Evolutionary conservation across 2,329 filamentous ascomycete species (phyloP).

Genomic region (Neurospora sp.): DNA sequence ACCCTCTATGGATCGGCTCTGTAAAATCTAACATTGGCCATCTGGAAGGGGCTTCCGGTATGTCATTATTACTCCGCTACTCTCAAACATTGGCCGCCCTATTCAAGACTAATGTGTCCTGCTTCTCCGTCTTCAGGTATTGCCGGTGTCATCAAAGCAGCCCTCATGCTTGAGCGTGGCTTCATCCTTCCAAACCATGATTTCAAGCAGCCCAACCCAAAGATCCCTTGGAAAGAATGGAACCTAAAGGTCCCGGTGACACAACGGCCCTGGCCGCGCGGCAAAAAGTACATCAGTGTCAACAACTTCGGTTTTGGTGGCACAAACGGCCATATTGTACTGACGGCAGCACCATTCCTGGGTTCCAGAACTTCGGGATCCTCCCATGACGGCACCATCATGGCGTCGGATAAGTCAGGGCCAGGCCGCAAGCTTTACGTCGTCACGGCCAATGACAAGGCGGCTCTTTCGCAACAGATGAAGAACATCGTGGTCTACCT

Average conservation of each 20-base stretch:
- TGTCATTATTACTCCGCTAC: neutral
- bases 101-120: neutral
- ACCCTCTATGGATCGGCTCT: slow-evolving; percentile 36
- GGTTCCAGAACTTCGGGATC: slow-evolving; percentile 18
- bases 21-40: slow-evolving; percentile 44
- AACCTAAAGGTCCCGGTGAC: slow-evolving; percentile 36
- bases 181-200: slow-evolving; percentile 40
- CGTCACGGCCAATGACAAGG: slow-evolving; percentile 31
- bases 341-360: slow-evolving; percentile 28
- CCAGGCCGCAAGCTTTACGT: slow-evolving; percentile 31
- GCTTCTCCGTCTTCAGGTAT: slow-evolving; percentile 26
- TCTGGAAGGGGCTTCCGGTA: slow-evolving; percentile 35
- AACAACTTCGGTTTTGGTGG: slow-evolving; percentile 39
- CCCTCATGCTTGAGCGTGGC: slow-evolving; percentile 39
- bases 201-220: slow-evolving; percentile 38
- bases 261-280: slow-evolving; percentile 35
- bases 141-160: slow-evolving; percentile 40
- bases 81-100: neutral
- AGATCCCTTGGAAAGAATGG: slow-evolving; percentile 40
- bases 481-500: slow-evolving; percentile 31
- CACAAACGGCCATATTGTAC: slow-evolving; percentile 34
- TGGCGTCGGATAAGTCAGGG: slow-evolving; percentile 7
- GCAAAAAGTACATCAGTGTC: slow-evolving; percentile 40
- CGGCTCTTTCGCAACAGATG: slow-evolving; percentile 24
- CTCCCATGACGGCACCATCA: slow-evolving; percentile 22